Evolutionary conservation across 1,139 yeast species (phyloP).

Genomic region (Suhomyces bokatorum): DNA sequence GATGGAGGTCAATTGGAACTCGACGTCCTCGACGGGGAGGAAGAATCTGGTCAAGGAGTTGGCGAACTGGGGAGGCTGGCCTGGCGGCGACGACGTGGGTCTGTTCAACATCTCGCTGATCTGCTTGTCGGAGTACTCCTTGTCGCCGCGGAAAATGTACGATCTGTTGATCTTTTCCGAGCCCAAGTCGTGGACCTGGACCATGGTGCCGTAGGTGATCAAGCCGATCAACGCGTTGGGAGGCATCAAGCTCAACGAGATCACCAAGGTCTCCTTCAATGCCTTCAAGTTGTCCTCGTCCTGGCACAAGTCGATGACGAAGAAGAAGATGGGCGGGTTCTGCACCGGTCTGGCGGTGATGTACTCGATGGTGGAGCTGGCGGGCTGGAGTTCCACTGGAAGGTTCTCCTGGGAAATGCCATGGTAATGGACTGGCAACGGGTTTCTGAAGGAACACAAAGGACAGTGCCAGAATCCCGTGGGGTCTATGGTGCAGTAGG

Average conservation of each 20-base stretch:
- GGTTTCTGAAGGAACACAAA: conserved; percentile 79
- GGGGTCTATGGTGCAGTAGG: conserved; percentile 83
- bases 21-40: conserved; percentile 82
- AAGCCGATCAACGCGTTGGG: conserved; percentile 92
- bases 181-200: conserved; percentile 90
- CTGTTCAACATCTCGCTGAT: conserved; percentile 71
- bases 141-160: conserved; percentile 90
- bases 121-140: conserved; percentile 78
- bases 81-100: conserved; percentile 38
- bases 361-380: conserved; percentile 88
- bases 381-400: conserved; percentile 81
- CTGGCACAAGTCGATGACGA: conserved; percentile 91
- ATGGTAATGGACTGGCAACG: conserved; percentile 86
- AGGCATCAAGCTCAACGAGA: conserved; percentile 81
- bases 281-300: conserved; percentile 91
- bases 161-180: conserved; percentile 75
- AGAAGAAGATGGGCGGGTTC: conserved; percentile 89
- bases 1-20: conserved; percentile 78
- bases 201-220: conserved; percentile 92
- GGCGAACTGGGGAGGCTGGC: conserved; percentile 26
- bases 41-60: conserved; percentile 73
- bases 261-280: conserved; percentile 80
- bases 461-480: conserved; percentile 91
- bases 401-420: conserved; percentile 79
- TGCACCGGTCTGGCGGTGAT: conserved; percentile 85